Conservation (phyloP, 495 filamentous ascomycete genomes). For the Niebla homalea region DNA sequence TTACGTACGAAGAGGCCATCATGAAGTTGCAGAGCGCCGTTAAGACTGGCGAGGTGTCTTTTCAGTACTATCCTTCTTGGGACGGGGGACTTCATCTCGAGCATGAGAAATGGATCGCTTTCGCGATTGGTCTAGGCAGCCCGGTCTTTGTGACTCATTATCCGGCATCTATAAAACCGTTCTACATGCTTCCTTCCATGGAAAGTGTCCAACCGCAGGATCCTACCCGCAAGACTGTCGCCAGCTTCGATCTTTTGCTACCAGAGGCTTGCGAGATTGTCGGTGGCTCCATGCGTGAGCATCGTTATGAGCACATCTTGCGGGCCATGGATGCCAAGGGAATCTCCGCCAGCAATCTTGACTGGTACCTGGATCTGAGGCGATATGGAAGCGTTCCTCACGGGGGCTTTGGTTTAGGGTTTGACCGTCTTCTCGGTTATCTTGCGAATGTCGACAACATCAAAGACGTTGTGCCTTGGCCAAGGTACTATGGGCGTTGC, state of each 20-base stretch:
- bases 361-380: constrained; percentile 92
- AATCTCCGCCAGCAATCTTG: constrained; percentile 34
- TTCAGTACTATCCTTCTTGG: constrained; percentile 56
- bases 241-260: constrained; percentile 90
- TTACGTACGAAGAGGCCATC: constrained; percentile 76
- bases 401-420: constrained; percentile 88
- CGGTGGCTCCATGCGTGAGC: constrained; percentile 87
- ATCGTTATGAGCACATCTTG: constrained; percentile 58
- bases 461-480: constrained; percentile 78
- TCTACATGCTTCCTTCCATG: constrained; percentile 74
- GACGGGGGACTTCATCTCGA: constrained; percentile 71
- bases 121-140: constrained; percentile 47
- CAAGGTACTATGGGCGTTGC: constrained; percentile 79
- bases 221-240: constrained; percentile 45
- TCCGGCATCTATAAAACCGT: constrained; percentile 73
- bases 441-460: constrained; percentile 73
- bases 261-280: constrained; percentile 82
- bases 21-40: constrained; percentile 49
- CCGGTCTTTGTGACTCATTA: constrained; percentile 94
- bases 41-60: constrained; percentile 33
- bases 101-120: constrained; percentile 82
- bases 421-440: constrained; percentile 81
- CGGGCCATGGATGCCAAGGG: constrained; percentile 51
- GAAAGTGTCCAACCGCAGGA: neutral
- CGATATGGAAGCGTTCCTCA: constrained; percentile 92